Conservation (phyloP, 768 basidiomycete species). For the Russula virescens region DNA sequence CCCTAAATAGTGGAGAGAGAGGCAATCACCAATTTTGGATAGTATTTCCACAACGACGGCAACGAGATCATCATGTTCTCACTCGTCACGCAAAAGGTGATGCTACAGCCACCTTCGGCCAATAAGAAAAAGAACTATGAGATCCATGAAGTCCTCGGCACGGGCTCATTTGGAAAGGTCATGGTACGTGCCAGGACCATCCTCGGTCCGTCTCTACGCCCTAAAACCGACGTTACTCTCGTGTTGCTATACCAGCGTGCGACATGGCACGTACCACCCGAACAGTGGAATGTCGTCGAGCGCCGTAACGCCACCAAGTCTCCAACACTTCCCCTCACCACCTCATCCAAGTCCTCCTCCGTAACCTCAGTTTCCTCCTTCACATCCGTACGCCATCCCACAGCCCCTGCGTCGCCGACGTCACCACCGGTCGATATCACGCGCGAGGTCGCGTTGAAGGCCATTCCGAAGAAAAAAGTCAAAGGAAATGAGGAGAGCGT, state of each 20-base stretch:
- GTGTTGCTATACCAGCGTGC: slow-evolving; percentile 43
- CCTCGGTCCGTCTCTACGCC: neutral
- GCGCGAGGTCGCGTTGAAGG: slow-evolving; percentile 80
- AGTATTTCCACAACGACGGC: no score
- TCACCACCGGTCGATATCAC: slow-evolving; percentile 33
- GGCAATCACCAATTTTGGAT: no score
- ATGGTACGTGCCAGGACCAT: slow-evolving; percentile 41
- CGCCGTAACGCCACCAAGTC: slow-evolving; percentile 48
- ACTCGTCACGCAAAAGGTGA: slow-evolving; percentile 46
- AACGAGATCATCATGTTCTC: slow-evolving; percentile 10
- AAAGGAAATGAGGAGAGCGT: slow-evolving; percentile 86
- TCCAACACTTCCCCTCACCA: neutral
- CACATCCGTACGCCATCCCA: no score
- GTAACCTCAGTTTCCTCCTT: neutral
- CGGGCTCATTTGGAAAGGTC: slow-evolving; percentile 89
- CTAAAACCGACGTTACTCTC: neutral
- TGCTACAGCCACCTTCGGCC: slow-evolving; percentile 83
- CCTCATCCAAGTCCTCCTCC: slow-evolving; percentile 4
- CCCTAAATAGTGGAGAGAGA: no score
- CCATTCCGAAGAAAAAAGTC: slow-evolving; percentile 93
- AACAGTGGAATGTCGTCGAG: slow-evolving; percentile 50
- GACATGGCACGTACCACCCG: slow-evolving; percentile 70
- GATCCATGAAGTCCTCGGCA: slow-evolving; percentile 65
- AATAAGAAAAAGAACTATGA: slow-evolving; percentile 81
- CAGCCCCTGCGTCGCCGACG: no score